These are phyloP conservation scores for Prillingera fragicola DNA, from an alignment of 1,284 basidiomycete species.

Conservation along the genomic window DNA sequence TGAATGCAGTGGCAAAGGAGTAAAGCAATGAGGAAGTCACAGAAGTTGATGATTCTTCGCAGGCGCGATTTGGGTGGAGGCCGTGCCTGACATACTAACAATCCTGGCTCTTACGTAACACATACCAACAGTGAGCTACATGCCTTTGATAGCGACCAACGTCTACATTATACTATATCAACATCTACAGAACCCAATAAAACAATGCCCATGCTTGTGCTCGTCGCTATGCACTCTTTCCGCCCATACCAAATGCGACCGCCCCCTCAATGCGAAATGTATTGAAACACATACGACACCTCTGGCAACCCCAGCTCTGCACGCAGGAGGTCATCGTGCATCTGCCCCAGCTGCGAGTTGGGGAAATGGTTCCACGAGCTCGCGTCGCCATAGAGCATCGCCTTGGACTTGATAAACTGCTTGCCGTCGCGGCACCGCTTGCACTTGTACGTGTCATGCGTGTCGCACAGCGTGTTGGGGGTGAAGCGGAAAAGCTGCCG, in stretches of 20 bases:
- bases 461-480: conserved; percentile 81
- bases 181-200: not conserved
- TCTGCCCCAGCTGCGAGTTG: conserved; percentile 76
- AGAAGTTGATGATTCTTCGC: too few species aligned
- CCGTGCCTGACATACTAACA: too few species aligned
- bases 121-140: not conserved
- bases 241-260: too few species aligned
- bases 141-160: not conserved
- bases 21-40: too few species aligned
- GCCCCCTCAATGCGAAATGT: conserved; percentile 53
- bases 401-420: conserved; percentile 75
- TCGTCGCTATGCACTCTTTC: too few species aligned
- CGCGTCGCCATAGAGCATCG: conserved; percentile 90
- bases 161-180: not conserved
- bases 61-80: too few species aligned
- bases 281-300: conserved; percentile 88
- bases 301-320: conserved; percentile 80
- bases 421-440: conserved; percentile 85
- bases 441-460: conserved; percentile 97
- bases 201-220: not conserved
- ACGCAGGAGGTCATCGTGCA: conserved; percentile 92
- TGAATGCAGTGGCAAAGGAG: too few species aligned
- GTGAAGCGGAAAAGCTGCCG: conserved; percentile 90
- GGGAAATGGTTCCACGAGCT: conserved; percentile 99
- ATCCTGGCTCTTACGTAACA: not conserved